phyloP scores from a whole-genome alignment of 208 protist species.

The Leishmania major region DNA sequence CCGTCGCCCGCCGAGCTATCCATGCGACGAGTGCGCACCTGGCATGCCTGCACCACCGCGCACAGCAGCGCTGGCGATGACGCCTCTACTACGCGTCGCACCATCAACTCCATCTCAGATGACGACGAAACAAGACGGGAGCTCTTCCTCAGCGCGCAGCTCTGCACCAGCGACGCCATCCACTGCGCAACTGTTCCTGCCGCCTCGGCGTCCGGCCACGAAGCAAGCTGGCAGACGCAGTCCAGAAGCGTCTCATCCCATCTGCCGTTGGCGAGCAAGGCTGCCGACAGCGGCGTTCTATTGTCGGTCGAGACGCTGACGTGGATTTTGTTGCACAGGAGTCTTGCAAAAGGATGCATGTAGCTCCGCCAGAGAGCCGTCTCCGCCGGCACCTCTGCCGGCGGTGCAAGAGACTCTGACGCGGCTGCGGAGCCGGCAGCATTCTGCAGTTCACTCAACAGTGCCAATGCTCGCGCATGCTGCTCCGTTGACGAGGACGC shows the following conservation, averaged over 20 bases:
- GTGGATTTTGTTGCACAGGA: neutral
- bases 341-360: constrained; percentile 2
- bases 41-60: constrained; percentile 5
- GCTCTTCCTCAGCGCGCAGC: neutral
- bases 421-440: neutral
- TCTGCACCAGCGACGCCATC: constrained; percentile 6
- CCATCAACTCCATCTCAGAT: neutral
- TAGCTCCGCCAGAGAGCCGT: neutral
- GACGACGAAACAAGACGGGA: neutral
- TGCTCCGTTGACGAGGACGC: neutral
- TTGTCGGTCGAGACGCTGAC: neutral
- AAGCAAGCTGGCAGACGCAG: constrained; percentile 13
- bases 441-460: constrained; percentile 1
- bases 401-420: neutral
- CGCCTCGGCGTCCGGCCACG: constrained; percentile 14
- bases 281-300: neutral
- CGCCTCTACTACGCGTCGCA: constrained; percentile 20
- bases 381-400: neutral
- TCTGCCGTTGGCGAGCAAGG: neutral
- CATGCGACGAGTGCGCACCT: neutral
- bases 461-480: neutral
- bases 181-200: neutral
- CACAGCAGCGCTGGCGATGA: constrained; percentile 16
- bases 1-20: neutral
- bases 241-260: constrained; percentile 15